Evolutionary conservation across 805 yeast genomes (phyloP), one percentile per base, ranked within the genome.

Genomic region (Limtongia smithiae): DNA sequence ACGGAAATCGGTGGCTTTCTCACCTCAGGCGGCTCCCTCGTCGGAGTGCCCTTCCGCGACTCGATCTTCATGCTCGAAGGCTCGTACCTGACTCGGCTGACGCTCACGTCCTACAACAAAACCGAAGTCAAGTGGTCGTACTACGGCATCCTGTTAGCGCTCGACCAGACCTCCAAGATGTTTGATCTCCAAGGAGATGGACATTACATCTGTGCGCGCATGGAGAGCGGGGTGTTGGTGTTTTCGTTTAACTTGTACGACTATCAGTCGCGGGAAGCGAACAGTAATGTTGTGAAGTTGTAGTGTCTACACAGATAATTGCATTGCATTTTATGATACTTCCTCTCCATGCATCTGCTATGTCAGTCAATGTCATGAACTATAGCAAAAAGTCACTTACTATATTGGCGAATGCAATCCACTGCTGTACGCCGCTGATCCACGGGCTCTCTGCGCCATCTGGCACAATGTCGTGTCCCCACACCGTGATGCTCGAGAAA

Each of bases 121-220:
- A 21, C 15, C 6, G 58, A 54, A 21, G 46, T 20, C 21, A 54
- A 54, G 37, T 54, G 58, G 58, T 46, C 54, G 6, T 54, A 54
- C 21, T 45, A 50, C 24, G 58, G 58, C 12, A 54, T 54, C 14
- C 28, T 54, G 35, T 54, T 48, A 21, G 51, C 58, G 15, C 49
- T 54, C 7, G 58, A 54, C 24, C 54, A 54, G 39, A 54, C 48
- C 14, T 54, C 58, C 3, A 50, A 44, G 25, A 54, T 54, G 58
- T 50, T 54, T 42, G 58, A 54, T 32, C 20, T 54, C 22, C 58
- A 54, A 32, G 58, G 58, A 31, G 58, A 54, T 34, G 58, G 58
- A n/a, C 58, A 54, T 39, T 54, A 54, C 35, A 43, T 54, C 22
- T 54, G 58, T 32, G 55, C 55, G 14, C 17, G 58, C 12, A 54